Base-by-base conservation (phyloP, 345 rosid genomes). In the Eucalyptus guilfoylei region DNA sequence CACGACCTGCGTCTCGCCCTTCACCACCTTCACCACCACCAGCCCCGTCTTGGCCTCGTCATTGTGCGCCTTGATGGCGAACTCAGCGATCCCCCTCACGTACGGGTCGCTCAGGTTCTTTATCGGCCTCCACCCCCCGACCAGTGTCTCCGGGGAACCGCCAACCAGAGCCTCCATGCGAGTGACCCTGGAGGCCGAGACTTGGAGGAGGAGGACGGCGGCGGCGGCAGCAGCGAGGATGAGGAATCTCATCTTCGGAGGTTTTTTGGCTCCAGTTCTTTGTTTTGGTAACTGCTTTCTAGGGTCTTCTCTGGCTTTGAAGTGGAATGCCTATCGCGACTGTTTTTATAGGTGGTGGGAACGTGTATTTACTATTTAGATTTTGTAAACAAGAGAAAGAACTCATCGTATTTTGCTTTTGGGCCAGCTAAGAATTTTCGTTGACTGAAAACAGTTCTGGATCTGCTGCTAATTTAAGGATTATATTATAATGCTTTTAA, bases 111-210 rank as follows among this genome's bases (percentile, higher is more conserved):
- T 91, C 6, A 89, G 64, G 87, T 94, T 69, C 89, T 86, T 88
- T 72, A 96, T 94, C n/a, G 97, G 95, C 85, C 11, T 87, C 97
- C 97, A 96, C 2, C 94, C 94, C 1, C 96, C 96, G 8, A 50
- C 8, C 54, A 90, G 54, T 7, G 37, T 32, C 34, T n/a, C 93
- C 4, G 24, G 16, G 30, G 58, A 50, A 16, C 8, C 54, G 21
- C 54, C 8, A 0, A 50, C 54, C 54, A 89, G 49, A 17, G 60
- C 37, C 34, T 37, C 93, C 6, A 16, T 21, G 30, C 83, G 10
- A 34, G 49, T 9, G 24, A 80, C 54, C 11, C 49, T 87, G 4
- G 87, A 87, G 80, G 90, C 76, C 30, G 87, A n/a, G 67, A 90
- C 45, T 11, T 28, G 30, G 86, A 90, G 26, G 62, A 90, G 34